Percentiles rank a stretch among this genome's conserved stretches.
Conservation (phyloP, 768 basidiomycete species). For the Megacollybia marginata region DNA sequence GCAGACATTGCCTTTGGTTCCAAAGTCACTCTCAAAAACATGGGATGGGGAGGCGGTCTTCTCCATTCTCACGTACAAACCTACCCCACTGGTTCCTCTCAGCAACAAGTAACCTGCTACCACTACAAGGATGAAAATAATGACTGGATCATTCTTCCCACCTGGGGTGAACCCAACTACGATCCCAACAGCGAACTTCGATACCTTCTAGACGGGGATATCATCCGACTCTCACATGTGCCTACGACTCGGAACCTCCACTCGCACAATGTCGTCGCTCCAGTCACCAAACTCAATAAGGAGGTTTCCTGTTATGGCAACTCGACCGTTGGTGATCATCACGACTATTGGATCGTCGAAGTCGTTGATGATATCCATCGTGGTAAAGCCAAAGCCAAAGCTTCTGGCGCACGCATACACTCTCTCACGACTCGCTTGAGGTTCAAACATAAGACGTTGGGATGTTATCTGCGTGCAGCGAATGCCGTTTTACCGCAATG, state of each 20-base stretch:
- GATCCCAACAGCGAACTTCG: constrained; percentile 59
- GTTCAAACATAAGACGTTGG: constrained; percentile 67
- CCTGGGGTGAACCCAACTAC: constrained; percentile 68
- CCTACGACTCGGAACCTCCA: constrained; percentile 89
- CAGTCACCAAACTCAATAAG: constrained; percentile 79
- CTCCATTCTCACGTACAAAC: constrained; percentile 97
- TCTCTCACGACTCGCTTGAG: constrained; percentile 87
- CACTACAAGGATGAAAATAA: constrained; percentile 99
- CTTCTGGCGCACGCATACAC: constrained; percentile 64
- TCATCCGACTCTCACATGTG: constrained; percentile 73
- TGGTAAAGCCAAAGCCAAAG: constrained; percentile 19
- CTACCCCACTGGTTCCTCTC: constrained; percentile 83
- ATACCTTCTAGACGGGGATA: constrained; percentile 70
- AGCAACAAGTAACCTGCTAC: constrained; percentile 98
- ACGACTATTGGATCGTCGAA: constrained; percentile 91
- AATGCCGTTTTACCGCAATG: constrained; percentile 90
- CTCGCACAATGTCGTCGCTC: constrained; percentile 83
- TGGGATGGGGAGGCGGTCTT: constrained; percentile 96
- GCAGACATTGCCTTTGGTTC: constrained; percentile 87
- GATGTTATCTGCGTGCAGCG: constrained; percentile 86
- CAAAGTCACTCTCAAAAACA: constrained; percentile 88
- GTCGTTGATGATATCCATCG: constrained; percentile 76
- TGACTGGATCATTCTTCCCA: constrained; percentile 75
- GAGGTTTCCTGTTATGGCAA: constrained; percentile 97
- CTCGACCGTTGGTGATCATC: constrained; percentile 73